Conservation (phyloP, 805 yeast genomes). For the Pichia kluyveri region DNA sequence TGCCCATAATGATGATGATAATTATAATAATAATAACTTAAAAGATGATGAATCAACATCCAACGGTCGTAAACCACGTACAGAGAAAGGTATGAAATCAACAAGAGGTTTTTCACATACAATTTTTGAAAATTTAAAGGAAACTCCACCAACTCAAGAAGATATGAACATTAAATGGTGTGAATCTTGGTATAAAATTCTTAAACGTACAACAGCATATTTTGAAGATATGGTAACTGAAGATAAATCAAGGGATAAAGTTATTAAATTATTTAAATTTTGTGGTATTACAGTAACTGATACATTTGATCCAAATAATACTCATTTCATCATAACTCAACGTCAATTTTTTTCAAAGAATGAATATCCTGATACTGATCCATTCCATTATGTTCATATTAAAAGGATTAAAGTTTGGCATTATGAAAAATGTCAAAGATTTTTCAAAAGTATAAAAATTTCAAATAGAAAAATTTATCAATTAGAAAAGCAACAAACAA, state of each 20-base stretch:
- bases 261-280: slow-evolving; percentile 34
- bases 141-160: slow-evolving; percentile 28
- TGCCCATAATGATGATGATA: neutral
- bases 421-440: slow-evolving; percentile 47
- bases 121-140: slow-evolving; percentile 26
- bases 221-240: slow-evolving; percentile 35
- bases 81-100: slow-evolving; percentile 8
- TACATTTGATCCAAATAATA: slow-evolving; percentile 33
- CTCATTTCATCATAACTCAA: slow-evolving; percentile 40
- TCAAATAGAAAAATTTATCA: slow-evolving; percentile 28
- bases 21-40: neutral
- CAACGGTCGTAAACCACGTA: neutral
- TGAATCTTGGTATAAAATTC: slow-evolving; percentile 40
- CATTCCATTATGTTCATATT: slow-evolving; percentile 36
- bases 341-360: slow-evolving; percentile 31
- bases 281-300: slow-evolving; percentile 40
- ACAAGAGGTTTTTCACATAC: slow-evolving; percentile 11
- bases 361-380: slow-evolving; percentile 34
- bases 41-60: neutral
- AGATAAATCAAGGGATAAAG: slow-evolving; percentile 32
- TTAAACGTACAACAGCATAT: slow-evolving; percentile 38
- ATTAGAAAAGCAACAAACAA: slow-evolving; percentile 13
- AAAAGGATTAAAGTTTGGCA: slow-evolving; percentile 51
- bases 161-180: slow-evolving; percentile 41
- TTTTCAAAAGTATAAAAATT: slow-evolving; percentile 42